These are phyloP conservation scores for Hibiscus trionum DNA, from an alignment of 345 rosid species.

Conservation along the genomic window DNA sequence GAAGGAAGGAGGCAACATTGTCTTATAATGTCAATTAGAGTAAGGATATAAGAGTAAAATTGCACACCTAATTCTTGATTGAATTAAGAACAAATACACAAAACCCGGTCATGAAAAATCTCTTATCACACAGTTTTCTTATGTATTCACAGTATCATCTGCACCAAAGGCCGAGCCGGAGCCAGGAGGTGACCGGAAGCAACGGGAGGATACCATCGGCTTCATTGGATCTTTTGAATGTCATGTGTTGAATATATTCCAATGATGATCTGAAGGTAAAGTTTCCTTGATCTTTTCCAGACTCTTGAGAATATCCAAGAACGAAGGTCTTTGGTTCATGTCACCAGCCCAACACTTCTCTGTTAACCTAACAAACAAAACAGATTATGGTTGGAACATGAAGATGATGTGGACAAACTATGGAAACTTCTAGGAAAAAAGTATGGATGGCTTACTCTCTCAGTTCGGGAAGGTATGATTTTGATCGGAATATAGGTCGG, in stretches of 20 bases:
- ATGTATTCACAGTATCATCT: conserved; percentile 1
- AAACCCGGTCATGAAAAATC: background rate
- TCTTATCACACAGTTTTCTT: background rate
- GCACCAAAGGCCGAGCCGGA: background rate
- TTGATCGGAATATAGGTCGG: conserved; percentile 70
- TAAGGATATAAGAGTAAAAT: too few species aligned
- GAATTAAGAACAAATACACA: background rate
- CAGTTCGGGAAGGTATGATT: conserved; percentile 64
- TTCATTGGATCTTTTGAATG: background rate
- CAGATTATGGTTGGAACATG: background rate
- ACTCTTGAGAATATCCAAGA: conserved; percentile 86
- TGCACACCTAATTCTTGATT: too few species aligned
- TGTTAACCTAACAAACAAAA: conserved; percentile 40
- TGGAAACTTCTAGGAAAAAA: conserved; percentile 1
- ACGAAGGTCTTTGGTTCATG: conserved; percentile 56
- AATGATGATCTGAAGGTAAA: conserved; percentile 60
- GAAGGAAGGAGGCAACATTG: too few species aligned
- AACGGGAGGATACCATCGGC: background rate
- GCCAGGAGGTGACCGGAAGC: too few species aligned
- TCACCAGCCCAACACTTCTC: conserved; percentile 35
- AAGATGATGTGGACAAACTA: background rate
- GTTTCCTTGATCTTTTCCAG: conserved; percentile 83
- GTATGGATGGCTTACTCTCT: conserved; percentile 59
- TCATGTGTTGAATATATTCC: conserved; percentile 71
- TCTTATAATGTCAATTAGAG: too few species aligned